These are phyloP conservation scores for Elsinoe ampelina DNA, from an alignment of 2,329 filamentous ascomycete species.

Conservation along the genomic window DNA sequence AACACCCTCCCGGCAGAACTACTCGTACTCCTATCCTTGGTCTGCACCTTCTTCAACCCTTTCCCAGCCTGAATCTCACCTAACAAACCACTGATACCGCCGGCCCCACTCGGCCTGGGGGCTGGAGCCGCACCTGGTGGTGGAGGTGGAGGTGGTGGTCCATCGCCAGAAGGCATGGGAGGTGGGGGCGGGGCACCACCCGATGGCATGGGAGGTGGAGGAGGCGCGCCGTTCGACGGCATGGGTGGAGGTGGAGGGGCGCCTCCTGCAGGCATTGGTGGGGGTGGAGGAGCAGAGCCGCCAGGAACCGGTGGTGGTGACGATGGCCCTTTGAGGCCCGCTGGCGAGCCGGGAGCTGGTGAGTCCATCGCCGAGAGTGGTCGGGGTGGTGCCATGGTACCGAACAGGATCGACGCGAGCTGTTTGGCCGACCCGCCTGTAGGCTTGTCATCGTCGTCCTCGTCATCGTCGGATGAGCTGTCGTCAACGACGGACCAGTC, in stretches of 20 bases:
- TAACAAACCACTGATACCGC: conserved; percentile 52
- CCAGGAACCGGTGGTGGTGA: conserved; percentile 38
- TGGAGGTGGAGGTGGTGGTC: conserved; percentile 28
- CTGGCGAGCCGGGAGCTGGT: conserved; percentile 30
- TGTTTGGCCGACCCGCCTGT: conserved; percentile 80
- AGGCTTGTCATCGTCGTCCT: conserved; percentile 67
- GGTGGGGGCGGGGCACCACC: conserved; percentile 38
- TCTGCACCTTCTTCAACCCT: conserved; percentile 75
- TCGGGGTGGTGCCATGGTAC: conserved; percentile 89
- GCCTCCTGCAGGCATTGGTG: conserved; percentile 22
- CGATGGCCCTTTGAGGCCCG: conserved; percentile 31
- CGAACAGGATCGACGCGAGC: conserved; percentile 88
- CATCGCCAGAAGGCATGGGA: conserved; percentile 24
- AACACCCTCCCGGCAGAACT: conserved; percentile 65
- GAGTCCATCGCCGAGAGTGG: conserved; percentile 70
- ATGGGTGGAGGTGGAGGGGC: conserved; percentile 43
- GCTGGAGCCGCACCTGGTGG: conserved; percentile 32
- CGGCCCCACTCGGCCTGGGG: conserved; percentile 36
- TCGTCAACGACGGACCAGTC: conserved; percentile 70
- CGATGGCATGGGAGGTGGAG: conserved; percentile 36
- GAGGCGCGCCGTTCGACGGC: conserved; percentile 33
- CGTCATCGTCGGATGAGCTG: conserved; percentile 51
- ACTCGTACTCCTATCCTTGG: conserved; percentile 72
- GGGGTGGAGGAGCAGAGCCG: conserved; percentile 32
- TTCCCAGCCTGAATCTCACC: conserved; percentile 75